phyloP scores from a whole-genome alignment of 768 basidiomycete genomes.

The Suillus brevipes region DNA sequence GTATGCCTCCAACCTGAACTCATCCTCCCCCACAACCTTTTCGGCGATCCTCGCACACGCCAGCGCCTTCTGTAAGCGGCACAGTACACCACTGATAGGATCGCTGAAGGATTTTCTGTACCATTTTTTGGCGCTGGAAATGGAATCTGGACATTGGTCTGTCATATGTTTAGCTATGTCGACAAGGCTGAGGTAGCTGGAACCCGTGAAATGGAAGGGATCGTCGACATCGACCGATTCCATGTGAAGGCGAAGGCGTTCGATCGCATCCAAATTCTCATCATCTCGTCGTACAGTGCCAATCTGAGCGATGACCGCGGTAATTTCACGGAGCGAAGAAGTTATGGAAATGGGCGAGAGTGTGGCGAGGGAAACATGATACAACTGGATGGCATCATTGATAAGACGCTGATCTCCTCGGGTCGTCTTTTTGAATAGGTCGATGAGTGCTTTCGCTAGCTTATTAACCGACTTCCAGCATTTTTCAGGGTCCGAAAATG shows the following conservation, averaged over 20 bases:
- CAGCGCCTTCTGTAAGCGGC: conserved; percentile 1
- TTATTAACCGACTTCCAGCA: neutral
- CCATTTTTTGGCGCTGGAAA: neutral
- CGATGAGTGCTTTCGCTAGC: neutral
- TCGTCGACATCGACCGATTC: neutral
- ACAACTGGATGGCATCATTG: conserved; percentile 1
- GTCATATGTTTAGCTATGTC: neutral
- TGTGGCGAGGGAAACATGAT: neutral
- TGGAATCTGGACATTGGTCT: neutral
- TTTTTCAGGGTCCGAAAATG: neutral
- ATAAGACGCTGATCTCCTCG: neutral
- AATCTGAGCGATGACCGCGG: neutral
- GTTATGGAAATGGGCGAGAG: neutral
- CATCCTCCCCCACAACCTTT: neutral
- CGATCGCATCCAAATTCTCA: neutral
- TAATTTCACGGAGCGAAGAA: neutral
- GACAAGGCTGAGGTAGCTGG: neutral
- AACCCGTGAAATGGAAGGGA: neutral
- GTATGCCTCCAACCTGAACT: conserved; percentile 7
- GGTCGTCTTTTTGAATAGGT: neutral
- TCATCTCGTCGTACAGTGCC: neutral
- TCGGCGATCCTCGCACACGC: neutral
- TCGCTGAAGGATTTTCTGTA: neutral
- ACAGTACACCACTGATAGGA: neutral
- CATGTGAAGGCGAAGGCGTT: neutral